Percentiles rank a stretch among this genome's conserved stretches.
Conservation (phyloP, 768 basidiomycete species). For the Panaeolus papilionaceus region DNA sequence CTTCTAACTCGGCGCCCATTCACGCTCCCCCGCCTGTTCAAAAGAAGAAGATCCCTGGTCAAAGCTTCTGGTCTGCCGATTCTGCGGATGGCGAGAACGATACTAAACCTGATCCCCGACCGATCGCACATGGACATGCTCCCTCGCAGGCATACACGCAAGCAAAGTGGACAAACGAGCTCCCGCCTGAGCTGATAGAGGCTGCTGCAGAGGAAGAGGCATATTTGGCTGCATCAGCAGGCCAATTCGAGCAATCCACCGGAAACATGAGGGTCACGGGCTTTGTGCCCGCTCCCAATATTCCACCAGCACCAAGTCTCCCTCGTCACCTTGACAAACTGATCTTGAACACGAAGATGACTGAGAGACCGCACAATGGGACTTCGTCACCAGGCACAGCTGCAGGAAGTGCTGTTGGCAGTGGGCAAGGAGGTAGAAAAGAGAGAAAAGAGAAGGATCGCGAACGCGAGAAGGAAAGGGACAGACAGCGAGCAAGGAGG, state of each 20-base stretch:
- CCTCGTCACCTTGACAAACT: conserved; percentile 94
- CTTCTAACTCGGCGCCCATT: conserved; percentile 26
- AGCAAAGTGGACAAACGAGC: conserved; percentile 73
- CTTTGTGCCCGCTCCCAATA: conserved; percentile 70
- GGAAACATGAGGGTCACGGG: conserved; percentile 33
- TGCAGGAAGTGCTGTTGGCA: conserved; percentile 28
- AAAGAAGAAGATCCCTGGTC: conserved; percentile 36
- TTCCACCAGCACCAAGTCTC: conserved; percentile 87
- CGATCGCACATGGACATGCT: conserved; percentile 11
- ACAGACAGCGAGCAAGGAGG: conserved; percentile 26
- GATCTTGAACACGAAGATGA: conserved; percentile 73
- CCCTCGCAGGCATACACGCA: conserved; percentile 26
- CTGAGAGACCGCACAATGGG: conserved; percentile 29
- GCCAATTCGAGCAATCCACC: conserved; percentile 35
- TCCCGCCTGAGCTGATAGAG: conserved; percentile 78
- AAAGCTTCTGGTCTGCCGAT: conserved; percentile 48
- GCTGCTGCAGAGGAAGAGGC: conserved; percentile 88
- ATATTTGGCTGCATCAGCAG: conserved; percentile 60
- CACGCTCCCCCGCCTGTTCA: conserved; percentile 23
- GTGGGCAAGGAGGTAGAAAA: conserved; percentile 30
- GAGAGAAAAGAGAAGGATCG: conserved; percentile 37
- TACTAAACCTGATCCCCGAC: conserved; percentile 21
- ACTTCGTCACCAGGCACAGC: conserved; percentile 20
- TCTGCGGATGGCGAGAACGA: conserved; percentile 42
- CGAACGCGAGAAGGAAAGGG: conserved; percentile 26